A percentile compares a stretch with the other conserved stretches of the same genome.
phyloP scores from a whole-genome alignment of 2,329 filamentous ascomycete species.

The Pyrenophora tritici-repentis region DNA sequence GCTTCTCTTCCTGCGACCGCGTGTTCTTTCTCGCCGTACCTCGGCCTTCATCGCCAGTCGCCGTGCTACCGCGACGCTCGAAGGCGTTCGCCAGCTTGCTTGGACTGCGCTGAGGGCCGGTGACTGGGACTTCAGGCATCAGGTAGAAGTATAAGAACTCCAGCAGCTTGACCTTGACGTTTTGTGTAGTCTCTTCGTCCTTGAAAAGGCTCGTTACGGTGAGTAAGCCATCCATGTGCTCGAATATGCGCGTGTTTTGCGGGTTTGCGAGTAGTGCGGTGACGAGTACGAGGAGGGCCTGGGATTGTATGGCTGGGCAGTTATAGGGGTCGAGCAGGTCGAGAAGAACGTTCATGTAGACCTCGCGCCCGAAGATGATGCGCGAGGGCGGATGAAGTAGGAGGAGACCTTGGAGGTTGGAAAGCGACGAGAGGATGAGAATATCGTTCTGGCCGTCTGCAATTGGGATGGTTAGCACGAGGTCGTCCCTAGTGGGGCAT shows the following conservation, averaged over 20 bases:
- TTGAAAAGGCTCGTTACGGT: slow-evolving; percentile 94
- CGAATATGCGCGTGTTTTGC: slow-evolving; percentile 87
- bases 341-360: slow-evolving; percentile 95
- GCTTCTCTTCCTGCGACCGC: slow-evolving; percentile 80
- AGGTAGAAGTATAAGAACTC: slow-evolving; percentile 99
- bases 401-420: slow-evolving; percentile 85
- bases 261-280: slow-evolving; percentile 86
- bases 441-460: slow-evolving; percentile 80
- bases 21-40: slow-evolving; percentile 43
- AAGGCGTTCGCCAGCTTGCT: slow-evolving; percentile 41
- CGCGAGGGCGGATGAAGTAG: slow-evolving; percentile 90
- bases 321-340: slow-evolving; percentile 91
- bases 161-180: slow-evolving; percentile 93
- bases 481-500: not conserved
- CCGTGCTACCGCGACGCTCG: slow-evolving; percentile 39
- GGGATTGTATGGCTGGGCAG: slow-evolving; percentile 87
- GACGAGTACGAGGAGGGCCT: slow-evolving; percentile 87
- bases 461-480: slow-evolving; percentile 1
- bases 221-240: slow-evolving; percentile 86
- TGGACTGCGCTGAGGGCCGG: slow-evolving; percentile 42
- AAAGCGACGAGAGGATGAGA: slow-evolving; percentile 84
- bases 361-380: slow-evolving; percentile 81
- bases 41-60: slow-evolving; percentile 34
- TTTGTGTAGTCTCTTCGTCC: slow-evolving; percentile 78
- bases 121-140: slow-evolving; percentile 78